Evolutionary conservation across 768 basidiomycete genomes (phyloP).

Genomic region (Macrolepiota dolichaula): DNA sequence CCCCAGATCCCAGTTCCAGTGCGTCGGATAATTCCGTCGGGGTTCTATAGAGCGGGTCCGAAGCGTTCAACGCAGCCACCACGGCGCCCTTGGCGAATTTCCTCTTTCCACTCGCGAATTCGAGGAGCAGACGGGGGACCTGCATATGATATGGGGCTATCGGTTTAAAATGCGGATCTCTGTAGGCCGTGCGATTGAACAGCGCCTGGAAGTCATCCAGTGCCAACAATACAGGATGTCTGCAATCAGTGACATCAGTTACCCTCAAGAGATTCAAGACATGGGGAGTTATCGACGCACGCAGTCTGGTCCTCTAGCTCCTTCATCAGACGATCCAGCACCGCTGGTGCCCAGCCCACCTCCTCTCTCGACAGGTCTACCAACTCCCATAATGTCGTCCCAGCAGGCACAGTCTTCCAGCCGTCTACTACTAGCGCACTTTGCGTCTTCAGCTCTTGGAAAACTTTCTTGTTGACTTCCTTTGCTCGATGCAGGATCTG

Average conservation of each 20-base stretch:
- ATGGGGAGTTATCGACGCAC: slow-evolving; percentile 36
- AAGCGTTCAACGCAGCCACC: slow-evolving; percentile 63
- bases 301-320: slow-evolving; percentile 61
- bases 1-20: slow-evolving; percentile 41
- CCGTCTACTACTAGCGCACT: slow-evolving; percentile 45
- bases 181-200: slow-evolving; percentile 65
- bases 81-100: slow-evolving; percentile 66
- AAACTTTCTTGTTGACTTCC: slow-evolving; percentile 48
- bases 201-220: slow-evolving; percentile 88
- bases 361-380: slow-evolving; percentile 52
- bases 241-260: slow-evolving; percentile 22
- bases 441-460: slow-evolving; percentile 39
- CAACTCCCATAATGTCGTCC: slow-evolving; percentile 51
- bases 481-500: slow-evolving; percentile 62
- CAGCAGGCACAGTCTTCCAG: slow-evolving; percentile 45
- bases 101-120: slow-evolving; percentile 71
- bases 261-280: neutral
- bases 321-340: slow-evolving; percentile 55
- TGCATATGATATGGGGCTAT: slow-evolving; percentile 79
- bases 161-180: slow-evolving; percentile 64
- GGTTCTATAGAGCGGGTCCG: slow-evolving; percentile 54
- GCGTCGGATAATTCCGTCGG: slow-evolving; percentile 65
- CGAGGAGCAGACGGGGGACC: slow-evolving; percentile 72
- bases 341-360: slow-evolving; percentile 43
- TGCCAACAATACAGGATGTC: slow-evolving; percentile 77